A percentile compares a stretch with the other conserved stretches of the same genome.
These are phyloP conservation scores for Pontederia crassipes DNA, from an alignment of 176 grass and related monocot species.

Conservation along the genomic window DNA sequence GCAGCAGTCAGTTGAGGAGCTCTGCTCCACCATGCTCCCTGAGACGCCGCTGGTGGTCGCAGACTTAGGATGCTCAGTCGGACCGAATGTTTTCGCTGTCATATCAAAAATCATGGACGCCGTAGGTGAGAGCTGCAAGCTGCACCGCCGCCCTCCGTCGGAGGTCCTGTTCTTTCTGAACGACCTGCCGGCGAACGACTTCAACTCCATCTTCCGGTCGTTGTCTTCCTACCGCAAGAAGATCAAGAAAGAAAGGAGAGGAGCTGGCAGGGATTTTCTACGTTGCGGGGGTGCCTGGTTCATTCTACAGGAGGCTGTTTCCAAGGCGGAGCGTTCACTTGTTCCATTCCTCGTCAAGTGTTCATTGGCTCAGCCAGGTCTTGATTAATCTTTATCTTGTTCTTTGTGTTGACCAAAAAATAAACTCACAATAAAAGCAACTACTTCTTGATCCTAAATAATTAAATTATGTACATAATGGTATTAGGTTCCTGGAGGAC, in stretches of 20 bases:
- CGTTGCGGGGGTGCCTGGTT: constrained; percentile 26
- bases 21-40: constrained; percentile 7
- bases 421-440: background rate
- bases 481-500: constrained; percentile 17
- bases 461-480: background rate
- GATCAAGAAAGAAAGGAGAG: background rate
- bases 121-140: background rate
- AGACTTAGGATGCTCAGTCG: constrained; percentile 38
- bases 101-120: constrained; percentile 14
- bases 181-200: constrained; percentile 44
- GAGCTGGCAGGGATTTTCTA: background rate
- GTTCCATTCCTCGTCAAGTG: constrained; percentile 34
- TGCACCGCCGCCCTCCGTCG: background rate
- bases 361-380: constrained; percentile 41
- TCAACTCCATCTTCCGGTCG: constrained; percentile 43
- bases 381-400: background rate
- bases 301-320: constrained; percentile 37
- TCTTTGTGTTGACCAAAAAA: background rate
- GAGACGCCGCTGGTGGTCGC: constrained; percentile 21
- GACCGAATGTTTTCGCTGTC: constrained; percentile 32
- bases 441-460: background rate
- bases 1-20: constrained; percentile 8
- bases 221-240: constrained; percentile 12
- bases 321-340: constrained; percentile 33
- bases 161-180: constrained; percentile 66